Percentiles rank a stretch among this genome's conserved stretches.
Evolutionary conservation across 441 rosid species (phyloP).

Genomic region (Isatis lusitanica): DNA sequence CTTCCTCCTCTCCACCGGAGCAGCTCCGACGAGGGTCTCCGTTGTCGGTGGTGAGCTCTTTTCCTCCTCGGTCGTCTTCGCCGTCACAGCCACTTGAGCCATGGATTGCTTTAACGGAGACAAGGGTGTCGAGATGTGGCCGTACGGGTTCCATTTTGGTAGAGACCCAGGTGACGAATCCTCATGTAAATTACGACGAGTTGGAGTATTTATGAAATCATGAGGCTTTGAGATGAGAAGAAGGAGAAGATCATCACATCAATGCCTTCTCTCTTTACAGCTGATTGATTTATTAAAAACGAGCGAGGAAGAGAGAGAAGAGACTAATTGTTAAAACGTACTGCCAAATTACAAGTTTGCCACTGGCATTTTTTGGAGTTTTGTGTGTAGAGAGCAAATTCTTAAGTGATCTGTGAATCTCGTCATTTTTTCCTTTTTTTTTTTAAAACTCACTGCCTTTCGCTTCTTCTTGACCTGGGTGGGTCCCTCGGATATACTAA

Average conservation of each 20-base stretch:
- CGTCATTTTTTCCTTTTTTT: background rate
- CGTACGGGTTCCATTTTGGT: slow-evolving; percentile 50
- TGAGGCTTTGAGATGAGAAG: slow-evolving; percentile 9
- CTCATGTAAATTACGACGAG: slow-evolving; percentile 20
- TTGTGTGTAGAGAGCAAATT: background rate
- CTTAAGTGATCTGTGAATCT: slow-evolving; percentile 10
- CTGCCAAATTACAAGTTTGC: slow-evolving; percentile 16
- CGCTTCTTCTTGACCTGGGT: background rate
- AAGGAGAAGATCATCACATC: background rate
- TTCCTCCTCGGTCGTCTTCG: slow-evolving; percentile 2
- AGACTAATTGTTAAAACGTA: slow-evolving; percentile 1
- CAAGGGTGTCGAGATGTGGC: slow-evolving; percentile 39
- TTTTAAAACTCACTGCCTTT: background rate
- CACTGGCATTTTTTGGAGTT: slow-evolving; percentile 23
- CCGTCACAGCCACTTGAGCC: slow-evolving; percentile 8
- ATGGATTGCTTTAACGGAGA: slow-evolving; percentile 29
- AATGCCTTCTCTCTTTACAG: slow-evolving; percentile 12
- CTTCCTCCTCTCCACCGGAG: slow-evolving; percentile 28
- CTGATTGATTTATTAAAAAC: background rate
- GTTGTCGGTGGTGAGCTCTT: slow-evolving; percentile 18
- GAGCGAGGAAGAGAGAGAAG: slow-evolving; percentile 1
- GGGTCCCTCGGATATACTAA: background rate
- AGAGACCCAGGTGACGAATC: slow-evolving; percentile 27
- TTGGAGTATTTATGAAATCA: background rate
- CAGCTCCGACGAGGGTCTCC: slow-evolving; percentile 18